Conservation (phyloP, 2,329 filamentous ascomycete genomes). For the Thelonectria rubi region DNA sequence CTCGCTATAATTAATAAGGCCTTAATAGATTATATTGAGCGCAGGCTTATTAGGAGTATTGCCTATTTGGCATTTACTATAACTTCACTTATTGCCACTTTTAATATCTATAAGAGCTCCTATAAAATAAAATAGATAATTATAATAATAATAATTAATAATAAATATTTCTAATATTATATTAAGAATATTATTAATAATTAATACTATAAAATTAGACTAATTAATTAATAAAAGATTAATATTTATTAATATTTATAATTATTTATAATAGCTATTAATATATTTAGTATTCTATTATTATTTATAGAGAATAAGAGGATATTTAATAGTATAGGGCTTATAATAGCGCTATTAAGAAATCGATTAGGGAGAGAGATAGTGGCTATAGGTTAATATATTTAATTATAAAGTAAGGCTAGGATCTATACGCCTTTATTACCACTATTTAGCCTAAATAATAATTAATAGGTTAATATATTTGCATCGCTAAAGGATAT, state of each 20-base stretch:
- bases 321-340: conserved; percentile 1
- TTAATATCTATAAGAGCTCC: not conserved
- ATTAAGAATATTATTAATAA: not conserved
- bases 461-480: not conserved
- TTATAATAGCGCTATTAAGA: conserved; percentile 4
- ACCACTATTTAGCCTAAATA: not conserved
- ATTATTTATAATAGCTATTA: conserved; percentile 3
- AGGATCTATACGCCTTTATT: conserved; percentile 1
- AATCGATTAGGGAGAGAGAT: conserved; percentile 3
- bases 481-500: not conserved
- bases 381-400: conserved; percentile 7
- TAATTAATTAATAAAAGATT: conserved; percentile 3
- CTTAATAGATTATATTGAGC: conserved; percentile 7
- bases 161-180: conserved; percentile 4
- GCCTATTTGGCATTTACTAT: not conserved
- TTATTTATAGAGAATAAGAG: conserved; percentile 4
- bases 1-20: conserved; percentile 1
- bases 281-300: conserved; percentile 6
- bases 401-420: conserved; percentile 5
- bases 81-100: not conserved
- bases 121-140: not conserved
- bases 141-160: not conserved
- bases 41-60: not conserved
- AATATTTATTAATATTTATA: not conserved
- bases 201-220: not conserved